A percentile compares a stretch with the other conserved stretches of the same genome.
Evolutionary conservation across 768 basidiomycete species (phyloP).

Genomic region (Hirschioporus abietinus): DNA sequence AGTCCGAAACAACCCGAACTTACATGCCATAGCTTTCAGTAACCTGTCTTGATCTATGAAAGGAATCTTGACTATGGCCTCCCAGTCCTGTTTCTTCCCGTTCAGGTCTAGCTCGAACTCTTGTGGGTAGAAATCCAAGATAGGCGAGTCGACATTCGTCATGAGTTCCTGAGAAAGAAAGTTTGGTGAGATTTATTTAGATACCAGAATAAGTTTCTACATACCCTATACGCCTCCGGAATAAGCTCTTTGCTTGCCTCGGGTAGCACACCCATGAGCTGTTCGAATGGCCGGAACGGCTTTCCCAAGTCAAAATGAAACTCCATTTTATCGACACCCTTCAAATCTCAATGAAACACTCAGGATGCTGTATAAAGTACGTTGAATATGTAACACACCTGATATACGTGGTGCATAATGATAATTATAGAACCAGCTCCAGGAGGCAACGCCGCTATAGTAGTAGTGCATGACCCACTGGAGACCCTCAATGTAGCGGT

Average conservation of each 20-base stretch:
- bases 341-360: conserved; percentile 39
- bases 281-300: conserved; percentile 92
- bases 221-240: conserved; percentile 78
- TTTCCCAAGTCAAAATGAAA: conserved; percentile 83
- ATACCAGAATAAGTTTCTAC: conserved; percentile 18
- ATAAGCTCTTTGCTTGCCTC: conserved; percentile 86
- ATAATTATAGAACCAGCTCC: conserved; percentile 99
- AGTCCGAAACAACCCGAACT: conserved; percentile 22
- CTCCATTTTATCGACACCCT: conserved; percentile 64
- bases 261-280: conserved; percentile 97
- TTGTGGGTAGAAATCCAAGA: conserved; percentile 89
- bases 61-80: conserved; percentile 97
- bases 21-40: conserved; percentile 77
- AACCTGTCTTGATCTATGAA: conserved; percentile 86
- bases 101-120: conserved; percentile 93
- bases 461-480: conserved; percentile 99
- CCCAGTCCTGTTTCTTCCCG: conserved; percentile 99
- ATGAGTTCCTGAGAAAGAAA: conserved; percentile 68
- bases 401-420: conserved; percentile 97
- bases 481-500: conserved; percentile 85
- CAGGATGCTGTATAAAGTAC: background rate
- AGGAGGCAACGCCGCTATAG: conserved; percentile 93
- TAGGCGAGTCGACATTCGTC: conserved; percentile 77
- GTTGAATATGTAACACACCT: conserved; percentile 42
- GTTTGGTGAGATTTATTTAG: conserved; percentile 9